These are phyloP conservation scores for Melastoma malabathricum DNA, from an alignment of 345 rosid species.

Conservation along the genomic window DNA sequence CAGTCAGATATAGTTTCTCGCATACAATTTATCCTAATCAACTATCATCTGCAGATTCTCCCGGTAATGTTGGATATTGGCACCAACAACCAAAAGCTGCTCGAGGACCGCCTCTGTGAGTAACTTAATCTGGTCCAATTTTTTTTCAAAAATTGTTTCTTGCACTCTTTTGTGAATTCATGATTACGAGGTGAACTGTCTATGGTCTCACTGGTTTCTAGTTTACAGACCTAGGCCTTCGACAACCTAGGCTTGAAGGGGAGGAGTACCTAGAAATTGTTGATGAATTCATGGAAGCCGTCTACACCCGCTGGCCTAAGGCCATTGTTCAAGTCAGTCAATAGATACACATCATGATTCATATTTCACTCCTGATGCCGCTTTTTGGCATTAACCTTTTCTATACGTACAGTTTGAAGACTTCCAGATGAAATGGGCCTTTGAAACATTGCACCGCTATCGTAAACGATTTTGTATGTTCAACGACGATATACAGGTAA, in stretches of 20 bases:
- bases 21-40: background rate
- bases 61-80: constrained; percentile 97
- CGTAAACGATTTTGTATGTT: constrained; percentile 88
- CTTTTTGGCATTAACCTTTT: constrained; percentile 14
- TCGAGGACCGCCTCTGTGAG: constrained; percentile 84
- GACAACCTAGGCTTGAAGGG: constrained; percentile 90
- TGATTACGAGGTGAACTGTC: background rate
- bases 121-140: constrained; percentile 1
- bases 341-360: constrained; percentile 9
- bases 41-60: constrained; percentile 41
- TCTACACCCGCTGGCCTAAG: constrained; percentile 87
- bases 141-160: background rate
- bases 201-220: constrained; percentile 5
- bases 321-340: constrained; percentile 75
- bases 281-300: constrained; percentile 99
- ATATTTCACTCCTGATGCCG: constrained; percentile 7
- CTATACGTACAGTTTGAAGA: constrained; percentile 67
- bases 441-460: constrained; percentile 81
- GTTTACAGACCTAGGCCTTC: constrained; percentile 68
- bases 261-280: constrained; percentile 74
- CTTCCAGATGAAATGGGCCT: constrained; percentile 99
- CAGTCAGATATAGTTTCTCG: too few species aligned
- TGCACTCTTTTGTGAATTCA: background rate
- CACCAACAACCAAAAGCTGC: constrained; percentile 81
- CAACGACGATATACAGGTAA: constrained; percentile 95